Base-by-base conservation (phyloP, 495 filamentous ascomycete genomes). In the Penicillium salamii region DNA sequence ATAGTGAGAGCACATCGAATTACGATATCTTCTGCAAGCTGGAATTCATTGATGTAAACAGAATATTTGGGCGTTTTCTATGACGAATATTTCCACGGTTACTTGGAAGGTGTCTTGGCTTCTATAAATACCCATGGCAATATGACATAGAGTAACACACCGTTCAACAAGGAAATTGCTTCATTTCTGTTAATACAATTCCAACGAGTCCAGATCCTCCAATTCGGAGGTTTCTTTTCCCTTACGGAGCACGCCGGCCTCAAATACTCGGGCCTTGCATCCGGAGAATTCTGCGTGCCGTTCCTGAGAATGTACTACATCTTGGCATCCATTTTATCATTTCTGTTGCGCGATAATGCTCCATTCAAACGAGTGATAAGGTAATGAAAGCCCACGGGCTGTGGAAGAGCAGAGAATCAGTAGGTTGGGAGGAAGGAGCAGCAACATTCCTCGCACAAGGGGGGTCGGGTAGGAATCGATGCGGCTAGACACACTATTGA, bases 251-350 rank as follows among this genome's bases (percentile, higher is more conserved):
- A 31, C 13, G 9, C 28, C 15, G 29, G 11, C 6, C 19, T 48
- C 52, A 58, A 46, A 54, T 54, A 48, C 29, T 31, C 51, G 37
- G 47, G 28, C 55, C 49, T 55, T 58, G 52, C 55, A 48, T 44
- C 47, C 14, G 46, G 26, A 52, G 51, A 58, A 58, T 58, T 6
- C 35, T 40, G 42, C 47, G 47, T 38, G 46, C 42, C 47, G 42
- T 55, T 26, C 55, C 55, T 54, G 47, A 42, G 43, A 53, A 40
- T 34, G 21, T 19, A 31, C 44, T 31, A 15, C 28, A 17, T 11
- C 14, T 34, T 35, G 13, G 23, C 20, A 19, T 19, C n/a, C 5
- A 21, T 14, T 29, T 20, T 14, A 9, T 3, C 12, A 19, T 20
- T 35, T 28, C 19, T 35, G 32, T 13, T 20, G 24, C 32, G 11